Evolutionary conservation across 257 asterid species (phyloP), one percentile per base, ranked within the genome.

Genomic region (Scutellaria barbata): DNA sequence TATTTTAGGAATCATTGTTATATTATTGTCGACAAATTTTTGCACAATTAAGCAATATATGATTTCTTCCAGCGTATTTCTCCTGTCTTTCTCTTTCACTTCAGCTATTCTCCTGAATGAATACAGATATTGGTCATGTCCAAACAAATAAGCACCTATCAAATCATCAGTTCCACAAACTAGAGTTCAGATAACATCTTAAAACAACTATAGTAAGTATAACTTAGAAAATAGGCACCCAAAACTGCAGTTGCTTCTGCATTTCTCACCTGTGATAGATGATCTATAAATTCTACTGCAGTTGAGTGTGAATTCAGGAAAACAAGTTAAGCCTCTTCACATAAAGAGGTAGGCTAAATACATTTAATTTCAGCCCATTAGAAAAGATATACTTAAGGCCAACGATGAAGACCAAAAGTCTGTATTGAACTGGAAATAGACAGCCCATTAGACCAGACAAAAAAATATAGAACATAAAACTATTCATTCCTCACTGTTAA

Each of bases 91-190:
- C 84, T 89, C 97, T 86, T 85, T 89, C 76, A 93, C 86, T 83
- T 89, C 96, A 61, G 87, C 89, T 82, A 93, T 93, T 83, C 97
- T 90, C 94, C 98, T 93, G 94, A 84, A 71, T 57, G 14, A 65
- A 16, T 63, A 73, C 42, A 66, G 48, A 39, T 20, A 71, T 39
- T 42, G 55, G 63, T 77, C 55, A 70, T 17, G 13, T 10, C 12
- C 68, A 35, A 14, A 33, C 62, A 58, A 62, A 57, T n/a, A 64
- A 18, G 20, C 37, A 45, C 25, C 14, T 6, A 66, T 50, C 39
- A 55, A 16, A 60, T 64, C 5, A 20, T 46, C 40, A 12, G 33
- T 62, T 62, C 33, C 55, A 60, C 18, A 14, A 13, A 41, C 22
- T 3, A 37, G 33, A 55, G 50, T 56, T 64, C 9, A 53, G 71